Evolutionary conservation across 192 early-diverging fungal genomes (phyloP).

Genomic region (Coemansia sp.): DNA sequence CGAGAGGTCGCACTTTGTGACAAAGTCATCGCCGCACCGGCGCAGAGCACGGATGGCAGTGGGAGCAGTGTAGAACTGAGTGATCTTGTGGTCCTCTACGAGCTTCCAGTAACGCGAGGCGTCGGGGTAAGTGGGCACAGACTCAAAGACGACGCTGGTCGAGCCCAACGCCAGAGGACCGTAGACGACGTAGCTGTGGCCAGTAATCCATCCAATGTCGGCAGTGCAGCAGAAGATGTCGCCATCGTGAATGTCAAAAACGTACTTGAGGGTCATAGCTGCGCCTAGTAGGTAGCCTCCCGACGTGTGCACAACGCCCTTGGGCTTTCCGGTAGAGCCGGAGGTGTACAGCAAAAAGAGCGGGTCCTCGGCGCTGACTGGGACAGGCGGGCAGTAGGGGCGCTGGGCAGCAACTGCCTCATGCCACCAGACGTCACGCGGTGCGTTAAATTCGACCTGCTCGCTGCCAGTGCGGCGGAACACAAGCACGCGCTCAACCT

Average conservation of each 20-base stretch:
- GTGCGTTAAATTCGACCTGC: constrained; percentile 67
- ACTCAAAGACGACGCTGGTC: constrained; percentile 94
- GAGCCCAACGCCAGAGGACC: constrained; percentile 84
- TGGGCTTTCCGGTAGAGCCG: constrained; percentile 87
- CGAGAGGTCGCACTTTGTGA: constrained; percentile 77
- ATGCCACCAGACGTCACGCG: constrained; percentile 94
- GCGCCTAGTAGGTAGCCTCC: constrained; percentile 94
- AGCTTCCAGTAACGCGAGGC: constrained; percentile 80
- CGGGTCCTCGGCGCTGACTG: constrained; percentile 88
- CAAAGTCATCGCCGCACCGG: constrained; percentile 75
- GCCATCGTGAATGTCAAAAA: constrained; percentile 90
- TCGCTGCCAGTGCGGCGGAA: constrained; percentile 85
- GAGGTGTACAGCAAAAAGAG: constrained; percentile 95
- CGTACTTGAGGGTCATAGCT: constrained; percentile 82
- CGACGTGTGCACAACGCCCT: constrained; percentile 94
- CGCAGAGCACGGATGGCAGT: constrained; percentile 97
- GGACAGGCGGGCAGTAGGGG: constrained; percentile 83
- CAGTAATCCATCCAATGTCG: constrained; percentile 92
- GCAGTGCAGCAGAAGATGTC: constrained; percentile 95
- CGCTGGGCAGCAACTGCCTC: constrained; percentile 83
- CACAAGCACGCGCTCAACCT: constrained; percentile 84
- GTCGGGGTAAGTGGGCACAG: constrained; percentile 91
- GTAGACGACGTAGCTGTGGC: constrained; percentile 91
- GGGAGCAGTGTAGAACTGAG: constrained; percentile 98
- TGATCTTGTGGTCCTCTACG: constrained; percentile 88